phyloP scores from a whole-genome alignment of 2,329 filamentous ascomycete genomes.

The Alternaria sp. region DNA sequence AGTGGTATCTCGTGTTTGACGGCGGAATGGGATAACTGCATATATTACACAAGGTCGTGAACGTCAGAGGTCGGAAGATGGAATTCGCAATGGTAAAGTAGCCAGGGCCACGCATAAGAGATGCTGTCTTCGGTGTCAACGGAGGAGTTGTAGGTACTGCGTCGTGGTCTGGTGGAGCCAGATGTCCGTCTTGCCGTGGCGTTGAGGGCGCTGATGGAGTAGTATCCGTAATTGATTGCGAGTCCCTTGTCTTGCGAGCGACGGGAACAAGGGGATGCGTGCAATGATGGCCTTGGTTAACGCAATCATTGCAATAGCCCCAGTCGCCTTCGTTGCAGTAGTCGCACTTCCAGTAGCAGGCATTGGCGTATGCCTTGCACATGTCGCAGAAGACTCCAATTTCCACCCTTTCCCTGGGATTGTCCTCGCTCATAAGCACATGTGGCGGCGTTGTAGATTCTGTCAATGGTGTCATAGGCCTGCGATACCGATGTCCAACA shows the following conservation, averaged over 20 bases:
- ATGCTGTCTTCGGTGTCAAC: constrained; percentile 54
- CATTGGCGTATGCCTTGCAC: constrained; percentile 77
- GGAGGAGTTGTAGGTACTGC: constrained; percentile 46
- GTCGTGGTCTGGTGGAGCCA: constrained; percentile 38
- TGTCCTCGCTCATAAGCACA: constrained; percentile 64
- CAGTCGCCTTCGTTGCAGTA: constrained; percentile 90
- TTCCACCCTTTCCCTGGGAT: constrained; percentile 73
- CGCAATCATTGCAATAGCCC: constrained; percentile 90
- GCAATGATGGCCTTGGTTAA: constrained; percentile 82
- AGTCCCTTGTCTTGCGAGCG: constrained; percentile 61
- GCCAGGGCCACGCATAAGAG: constrained; percentile 48
- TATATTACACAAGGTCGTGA: constrained; percentile 79
- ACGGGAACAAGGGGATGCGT: constrained; percentile 82
- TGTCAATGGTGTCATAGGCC: constrained; percentile 34
- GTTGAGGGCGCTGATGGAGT: constrained; percentile 24
- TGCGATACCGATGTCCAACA: constrained; percentile 55
- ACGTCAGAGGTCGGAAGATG: constrained; percentile 71
- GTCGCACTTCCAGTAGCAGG: constrained; percentile 90
- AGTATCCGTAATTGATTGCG: constrained; percentile 10
- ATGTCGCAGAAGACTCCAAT: constrained; percentile 84
- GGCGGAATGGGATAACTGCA: constrained; percentile 78
- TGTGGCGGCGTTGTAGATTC: constrained; percentile 34
- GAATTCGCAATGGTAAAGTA: constrained; percentile 45
- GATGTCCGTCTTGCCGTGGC: constrained; percentile 29
- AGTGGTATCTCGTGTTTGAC: constrained; percentile 77